Conservation (phyloP, 192 early-diverging fungal species). For the Umbelopsis ramanniana region DNA sequence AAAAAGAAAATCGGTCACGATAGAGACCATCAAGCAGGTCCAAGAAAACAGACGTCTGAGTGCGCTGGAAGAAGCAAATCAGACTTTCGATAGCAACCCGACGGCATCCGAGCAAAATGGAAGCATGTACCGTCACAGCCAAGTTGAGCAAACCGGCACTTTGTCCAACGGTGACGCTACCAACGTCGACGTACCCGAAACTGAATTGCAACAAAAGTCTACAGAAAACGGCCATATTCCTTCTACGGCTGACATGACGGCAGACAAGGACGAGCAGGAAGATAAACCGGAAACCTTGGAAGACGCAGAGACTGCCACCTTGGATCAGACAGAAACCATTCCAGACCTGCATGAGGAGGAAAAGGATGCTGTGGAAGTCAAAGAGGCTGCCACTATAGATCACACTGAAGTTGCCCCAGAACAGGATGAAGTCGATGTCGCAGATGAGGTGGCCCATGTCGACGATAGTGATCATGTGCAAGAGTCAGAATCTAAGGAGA, state of each 20-base stretch:
- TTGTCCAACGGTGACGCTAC: too few species aligned
- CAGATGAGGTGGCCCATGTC: neutral
- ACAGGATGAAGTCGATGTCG: neutral
- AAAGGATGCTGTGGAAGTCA: neutral
- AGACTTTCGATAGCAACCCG: constrained; percentile 32
- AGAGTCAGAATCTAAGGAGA: neutral
- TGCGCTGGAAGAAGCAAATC: constrained; percentile 22
- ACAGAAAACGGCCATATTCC: too few species aligned
- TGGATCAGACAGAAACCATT: neutral
- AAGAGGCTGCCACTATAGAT: neutral
- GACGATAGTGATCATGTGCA: neutral
- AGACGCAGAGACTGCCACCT: neutral
- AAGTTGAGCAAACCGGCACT: neutral
- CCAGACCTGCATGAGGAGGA: neutral
- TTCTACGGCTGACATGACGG: neutral
- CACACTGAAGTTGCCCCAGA: neutral
- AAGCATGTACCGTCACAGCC: constrained; percentile 17
- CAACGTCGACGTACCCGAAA: too few species aligned
- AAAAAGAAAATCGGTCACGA: constrained; percentile 20
- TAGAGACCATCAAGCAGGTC: constrained; percentile 1
- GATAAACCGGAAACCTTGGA: constrained; percentile 2
- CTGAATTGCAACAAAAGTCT: too few species aligned
- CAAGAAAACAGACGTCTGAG: constrained; percentile 39
- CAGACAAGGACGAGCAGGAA: constrained; percentile 31
- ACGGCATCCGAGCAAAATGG: constrained; percentile 26